Evolutionary conservation across 2,329 filamentous ascomycete species (phyloP), one percentile per base, ranked within the genome.

Genomic region (Geosmithia morbida): DNA sequence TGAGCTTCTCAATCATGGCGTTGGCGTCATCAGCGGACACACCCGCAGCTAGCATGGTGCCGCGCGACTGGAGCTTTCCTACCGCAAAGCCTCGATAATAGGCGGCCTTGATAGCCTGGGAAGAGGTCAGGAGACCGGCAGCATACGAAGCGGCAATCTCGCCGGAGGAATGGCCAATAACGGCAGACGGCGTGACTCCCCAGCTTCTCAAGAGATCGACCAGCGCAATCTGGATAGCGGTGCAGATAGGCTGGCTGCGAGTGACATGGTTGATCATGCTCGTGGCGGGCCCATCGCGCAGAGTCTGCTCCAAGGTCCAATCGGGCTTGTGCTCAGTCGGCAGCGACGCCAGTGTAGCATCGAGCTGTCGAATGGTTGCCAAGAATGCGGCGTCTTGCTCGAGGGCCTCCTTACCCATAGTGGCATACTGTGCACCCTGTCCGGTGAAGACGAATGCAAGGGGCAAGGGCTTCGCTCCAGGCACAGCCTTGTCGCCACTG

Each of bases 91-190:
- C 69, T 10, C 69, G 62, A 43, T 64, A 62, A 48, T 64, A 70
- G 0, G 67, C 65, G 0, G 61, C 53, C 2, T 54, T 55, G 45
- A 69, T 63, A 7, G 68, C 66, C 4, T 62, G 60, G 16, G 57
- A 49, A 1, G 58, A 52, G 0, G 61, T 56, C 3, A 71, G 49
- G 1, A 53, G 49, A 1, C 67, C 65, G 0, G 61, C 57, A 1
- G 66, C 64, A 44, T 70, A 70, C 0, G 68, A 67, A 1, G 67
- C 69, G 0, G 61, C 67, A 33, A 71, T 67, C 49, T 71, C 69
- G 1, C 69, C 69, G 2, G 55, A 60, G 0, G 64, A 68, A 48
- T 72, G 69, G 1, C 68, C 69, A 3, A 69, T 59, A 0, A 66
- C 62, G 1, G 57, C 60, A 7, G 52, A 26, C 0, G 66, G 62